These are phyloP conservation scores for Candida adriatica DNA, from an alignment of 805 yeast genomes.

Conservation along the genomic window DNA sequence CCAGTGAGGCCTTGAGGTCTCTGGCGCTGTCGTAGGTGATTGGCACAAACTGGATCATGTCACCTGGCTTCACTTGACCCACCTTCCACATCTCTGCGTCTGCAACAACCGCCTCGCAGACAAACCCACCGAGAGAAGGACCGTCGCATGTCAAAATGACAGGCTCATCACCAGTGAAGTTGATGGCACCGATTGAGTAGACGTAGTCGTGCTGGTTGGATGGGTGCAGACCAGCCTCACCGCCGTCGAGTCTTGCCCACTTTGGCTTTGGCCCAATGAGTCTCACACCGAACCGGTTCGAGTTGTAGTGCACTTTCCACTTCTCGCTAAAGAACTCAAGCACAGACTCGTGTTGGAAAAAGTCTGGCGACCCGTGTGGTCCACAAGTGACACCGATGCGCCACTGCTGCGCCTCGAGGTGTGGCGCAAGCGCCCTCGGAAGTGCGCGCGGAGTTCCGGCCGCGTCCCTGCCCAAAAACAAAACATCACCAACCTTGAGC, in stretches of 20 bases:
- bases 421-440: conserved; percentile 39
- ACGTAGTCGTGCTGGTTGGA: conserved; percentile 98
- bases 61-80: conserved; percentile 97
- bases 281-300: conserved; percentile 94
- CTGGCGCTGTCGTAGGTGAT: conserved; percentile 64
- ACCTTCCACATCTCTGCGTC: conserved; percentile 98
- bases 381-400: conserved; percentile 91
- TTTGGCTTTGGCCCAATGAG: conserved; percentile 91
- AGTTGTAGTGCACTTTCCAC: conserved; percentile 97
- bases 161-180: conserved; percentile 98
- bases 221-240: conserved; percentile 97
- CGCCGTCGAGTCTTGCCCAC: conserved; percentile 97
- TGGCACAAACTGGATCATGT: conserved; percentile 72
- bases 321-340: conserved; percentile 64
- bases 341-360: conserved; percentile 71
- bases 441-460: conserved; percentile 54
- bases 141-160: conserved; percentile 96
- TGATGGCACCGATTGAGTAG: conserved; percentile 92
- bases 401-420: conserved; percentile 45
- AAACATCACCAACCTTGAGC: conserved; percentile 85
- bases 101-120: conserved; percentile 91
- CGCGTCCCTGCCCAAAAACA: conserved; percentile 77
- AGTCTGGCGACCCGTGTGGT: conserved; percentile 97
- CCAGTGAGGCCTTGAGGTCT: conserved; percentile 54
- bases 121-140: conserved; percentile 96